phyloP scores from a whole-genome alignment of 345 rosid species.

The Corymbia maculata region DNA sequence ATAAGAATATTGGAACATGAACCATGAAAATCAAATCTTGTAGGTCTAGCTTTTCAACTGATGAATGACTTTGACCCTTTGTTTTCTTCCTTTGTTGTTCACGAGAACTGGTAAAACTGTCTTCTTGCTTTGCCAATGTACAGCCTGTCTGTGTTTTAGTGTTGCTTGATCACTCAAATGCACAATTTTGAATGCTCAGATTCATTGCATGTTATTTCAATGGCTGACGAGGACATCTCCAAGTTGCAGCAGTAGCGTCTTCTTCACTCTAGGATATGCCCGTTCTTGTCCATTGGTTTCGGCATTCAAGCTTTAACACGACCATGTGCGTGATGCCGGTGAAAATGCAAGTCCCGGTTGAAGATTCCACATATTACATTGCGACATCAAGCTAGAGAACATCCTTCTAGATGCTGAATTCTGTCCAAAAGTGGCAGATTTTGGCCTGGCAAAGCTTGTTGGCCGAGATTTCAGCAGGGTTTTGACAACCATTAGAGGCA shows the following conservation, averaged over 20 bases:
- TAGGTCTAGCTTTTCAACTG: neutral
- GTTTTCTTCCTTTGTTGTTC: neutral
- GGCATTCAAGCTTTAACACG: no score
- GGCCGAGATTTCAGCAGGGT: conserved; percentile 84
- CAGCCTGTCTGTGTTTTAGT: neutral
- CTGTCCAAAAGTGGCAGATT: conserved; percentile 78
- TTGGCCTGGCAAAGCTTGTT: conserved; percentile 73
- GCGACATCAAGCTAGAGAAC: conserved; percentile 85
- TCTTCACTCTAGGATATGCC: neutral
- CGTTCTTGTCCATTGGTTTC: no score
- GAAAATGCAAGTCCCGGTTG: no score
- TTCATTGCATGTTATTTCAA: neutral
- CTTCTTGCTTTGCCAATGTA: neutral
- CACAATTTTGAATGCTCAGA: neutral
- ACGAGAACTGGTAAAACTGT: neutral
- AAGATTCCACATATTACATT: conserved; percentile 52
- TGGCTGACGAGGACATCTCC: no score
- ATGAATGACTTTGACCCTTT: neutral
- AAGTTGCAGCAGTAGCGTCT: neutral
- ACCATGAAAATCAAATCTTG: no score
- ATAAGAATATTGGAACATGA: no score
- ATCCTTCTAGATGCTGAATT: conserved; percentile 58
- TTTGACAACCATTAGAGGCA: conserved; percentile 75
- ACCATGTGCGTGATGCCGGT: no score
- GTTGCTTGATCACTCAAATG: neutral